phyloP scores from a whole-genome alignment of 2,329 filamentous ascomycete species.

The Aspergillus aculeatus region DNA sequence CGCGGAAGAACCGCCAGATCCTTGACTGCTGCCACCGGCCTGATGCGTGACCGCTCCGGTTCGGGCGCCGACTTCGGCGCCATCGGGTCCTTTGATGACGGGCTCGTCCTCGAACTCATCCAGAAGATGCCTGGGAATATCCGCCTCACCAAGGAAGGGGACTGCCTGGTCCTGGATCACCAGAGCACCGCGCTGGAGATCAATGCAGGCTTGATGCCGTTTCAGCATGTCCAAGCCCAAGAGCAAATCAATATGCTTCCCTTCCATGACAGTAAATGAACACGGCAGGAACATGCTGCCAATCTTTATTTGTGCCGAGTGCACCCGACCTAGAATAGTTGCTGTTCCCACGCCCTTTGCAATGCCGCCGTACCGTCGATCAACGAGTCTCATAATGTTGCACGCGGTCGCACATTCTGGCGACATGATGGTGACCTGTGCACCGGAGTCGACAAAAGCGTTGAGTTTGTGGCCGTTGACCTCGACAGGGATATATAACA shows the following conservation, averaged over 20 bases:
- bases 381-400: conserved; percentile 93
- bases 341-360: conserved; percentile 93
- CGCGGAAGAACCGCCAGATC: conserved; percentile 17
- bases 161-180: conserved; percentile 87
- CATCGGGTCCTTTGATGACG: conserved; percentile 77
- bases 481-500: conserved; percentile 94
- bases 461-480: conserved; percentile 92
- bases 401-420: conserved; percentile 86
- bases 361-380: conserved; percentile 86
- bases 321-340: conserved; percentile 89
- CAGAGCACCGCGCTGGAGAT: conserved; percentile 78
- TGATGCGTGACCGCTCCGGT: conserved; percentile 64
- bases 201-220: conserved; percentile 88
- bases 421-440: conserved; percentile 98
- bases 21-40: conserved; percentile 22
- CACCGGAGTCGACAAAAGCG: conserved; percentile 94
- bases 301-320: conserved; percentile 92
- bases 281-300: conserved; percentile 83
- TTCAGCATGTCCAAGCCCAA: conserved; percentile 96
- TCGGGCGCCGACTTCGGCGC: conserved; percentile 81
- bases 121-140: conserved; percentile 79
- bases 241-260: conserved; percentile 90
- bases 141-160: conserved; percentile 84
- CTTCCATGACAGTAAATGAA: conserved; percentile 99
- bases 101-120: conserved; percentile 78